phyloP scores from a whole-genome alignment of 163 green algal species.

The Prototheca cutis region DNA sequence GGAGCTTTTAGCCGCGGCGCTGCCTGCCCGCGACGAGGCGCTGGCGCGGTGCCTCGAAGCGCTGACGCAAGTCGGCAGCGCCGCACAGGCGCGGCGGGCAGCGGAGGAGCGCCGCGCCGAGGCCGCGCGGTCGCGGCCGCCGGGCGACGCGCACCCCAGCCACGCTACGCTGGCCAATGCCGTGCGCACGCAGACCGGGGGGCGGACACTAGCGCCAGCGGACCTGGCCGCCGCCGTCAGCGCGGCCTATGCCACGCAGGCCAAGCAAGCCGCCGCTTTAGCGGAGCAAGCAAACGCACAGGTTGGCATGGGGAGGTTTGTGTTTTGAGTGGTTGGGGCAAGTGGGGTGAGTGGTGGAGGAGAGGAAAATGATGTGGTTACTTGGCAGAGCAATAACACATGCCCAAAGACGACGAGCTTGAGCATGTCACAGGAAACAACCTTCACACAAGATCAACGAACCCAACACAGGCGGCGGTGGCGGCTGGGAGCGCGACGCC shows the following conservation, averaged over 20 bases:
- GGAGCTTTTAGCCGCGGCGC: conserved; percentile 19
- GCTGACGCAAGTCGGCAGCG: conserved; percentile 20
- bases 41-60: conserved; percentile 19
- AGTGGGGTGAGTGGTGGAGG: neutral
- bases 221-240: conserved; percentile 22
- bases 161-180: conserved; percentile 8
- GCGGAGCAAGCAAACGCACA: conserved; percentile 18
- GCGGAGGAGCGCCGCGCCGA: conserved; percentile 24
- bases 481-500: too few species aligned
- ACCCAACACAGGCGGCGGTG: too few species aligned
- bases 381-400: too few species aligned
- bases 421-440: too few species aligned
- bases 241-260: conserved; percentile 13
- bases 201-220: conserved; percentile 12
- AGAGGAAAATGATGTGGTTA: neutral
- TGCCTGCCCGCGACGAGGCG: conserved; percentile 26
- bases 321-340: too few species aligned
- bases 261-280: conserved; percentile 9
- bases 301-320: neutral
- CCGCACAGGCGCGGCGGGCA: conserved; percentile 11
- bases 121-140: neutral
- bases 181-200: conserved; percentile 13
- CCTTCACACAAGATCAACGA: too few species aligned
- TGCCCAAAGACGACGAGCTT: too few species aligned
- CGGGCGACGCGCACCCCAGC: conserved; percentile 16